Base-by-base conservation (phyloP, 345 rosid species). In the Cardiospermum halicacabum region DNA sequence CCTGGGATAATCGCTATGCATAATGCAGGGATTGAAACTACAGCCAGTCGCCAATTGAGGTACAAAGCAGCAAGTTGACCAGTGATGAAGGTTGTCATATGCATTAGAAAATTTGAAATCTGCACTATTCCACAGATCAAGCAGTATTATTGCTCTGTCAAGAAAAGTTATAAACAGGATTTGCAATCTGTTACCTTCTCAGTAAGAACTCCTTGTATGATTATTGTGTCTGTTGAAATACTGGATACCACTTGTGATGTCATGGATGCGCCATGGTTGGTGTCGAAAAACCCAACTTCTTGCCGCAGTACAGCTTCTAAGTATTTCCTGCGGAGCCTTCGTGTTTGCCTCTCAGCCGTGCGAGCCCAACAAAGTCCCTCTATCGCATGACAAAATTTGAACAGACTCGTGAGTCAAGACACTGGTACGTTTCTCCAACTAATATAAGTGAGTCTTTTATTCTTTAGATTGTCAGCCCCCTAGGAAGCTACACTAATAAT, bases 301-400 rank as follows among this genome's bases (percentile, higher is more conserved):
- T 70, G 81, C 5, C 67, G 8, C 11, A 77, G 36, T 11, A 73
- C 75, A 9, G 77, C 65, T 48, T 67, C n/a, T 54, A 77, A 32
- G 30, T 77, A 73, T 21, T 12, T 55, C 30, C 25, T 48, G 7
- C 77, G 58, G 30, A 63, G 56, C 3, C 67, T 49, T 13, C 22
- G 66, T 0, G 63, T 45, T 21, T 73, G 75, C 36, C 75, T 73
- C 9, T 67, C 77, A 1, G 77, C 73, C 0, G 70, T 69, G 13
- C 72, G 65, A 10, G 75, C 71, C 72, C 77, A 73, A 16, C 77
- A 73, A 5, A 73, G 45, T 66, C 81, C 77, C 56, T 77, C 81
- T 69, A 60, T 22, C 9, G 13, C 60, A 19, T 12, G 53, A 30
- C 22, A 34, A 4, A 54, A 62, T 12, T 19, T 25, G 13, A 30